phyloP scores from a whole-genome alignment of 352 stramenopile species.

The Phytophthora agathidicida region DNA sequence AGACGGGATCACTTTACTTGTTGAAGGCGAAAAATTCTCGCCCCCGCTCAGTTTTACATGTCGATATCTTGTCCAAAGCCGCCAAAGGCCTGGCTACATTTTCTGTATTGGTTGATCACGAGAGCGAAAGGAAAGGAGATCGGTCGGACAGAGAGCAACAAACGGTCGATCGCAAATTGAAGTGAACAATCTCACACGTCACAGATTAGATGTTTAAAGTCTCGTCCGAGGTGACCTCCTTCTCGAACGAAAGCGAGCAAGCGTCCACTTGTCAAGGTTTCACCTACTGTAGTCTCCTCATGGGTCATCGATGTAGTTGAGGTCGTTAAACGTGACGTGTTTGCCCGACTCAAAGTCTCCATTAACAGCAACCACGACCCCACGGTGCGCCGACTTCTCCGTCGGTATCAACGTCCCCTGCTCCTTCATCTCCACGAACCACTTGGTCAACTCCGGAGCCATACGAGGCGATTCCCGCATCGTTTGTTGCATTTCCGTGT shows the following conservation, averaged over 20 bases:
- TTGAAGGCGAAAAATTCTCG: slow-evolving; percentile 1
- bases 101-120: background rate
- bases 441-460: slow-evolving; percentile 34
- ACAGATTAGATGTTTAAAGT: slow-evolving; percentile 7
- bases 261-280: slow-evolving; percentile 11
- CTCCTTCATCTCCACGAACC: slow-evolving; percentile 61
- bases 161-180: slow-evolving; percentile 4
- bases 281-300: slow-evolving; percentile 3
- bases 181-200: slow-evolving; percentile 3
- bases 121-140: slow-evolving; percentile 6
- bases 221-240: slow-evolving; percentile 7
- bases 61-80: background rate
- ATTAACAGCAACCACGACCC: slow-evolving; percentile 54
- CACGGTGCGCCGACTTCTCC: slow-evolving; percentile 56
- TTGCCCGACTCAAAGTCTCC: slow-evolving; percentile 59
- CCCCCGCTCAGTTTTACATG: slow-evolving; percentile 3
- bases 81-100: slow-evolving; percentile 2
- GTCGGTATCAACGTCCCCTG: slow-evolving; percentile 57
- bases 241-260: slow-evolving; percentile 26
- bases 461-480: slow-evolving; percentile 55
- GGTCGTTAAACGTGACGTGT: slow-evolving; percentile 82
- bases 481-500: slow-evolving; percentile 79
- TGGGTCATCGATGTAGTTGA: slow-evolving; percentile 26
- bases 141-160: background rate
- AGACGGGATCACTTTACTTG: background rate